A percentile compares a stretch with the other conserved stretches of the same genome.
Conservation (phyloP, 805 yeast genomes). For the Myxozyma mucilagina region DNA sequence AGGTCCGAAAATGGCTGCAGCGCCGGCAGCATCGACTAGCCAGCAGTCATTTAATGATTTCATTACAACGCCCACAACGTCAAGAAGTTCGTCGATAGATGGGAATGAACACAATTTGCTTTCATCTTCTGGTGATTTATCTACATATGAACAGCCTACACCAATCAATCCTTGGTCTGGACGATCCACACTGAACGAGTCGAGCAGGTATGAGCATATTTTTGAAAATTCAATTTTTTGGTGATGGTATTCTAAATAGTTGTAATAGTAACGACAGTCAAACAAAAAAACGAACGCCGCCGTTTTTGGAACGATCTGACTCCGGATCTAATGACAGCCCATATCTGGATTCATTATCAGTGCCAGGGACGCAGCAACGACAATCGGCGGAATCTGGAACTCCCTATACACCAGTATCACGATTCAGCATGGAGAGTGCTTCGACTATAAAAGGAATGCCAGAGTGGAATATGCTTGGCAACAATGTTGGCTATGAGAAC, state of each 20-base stretch:
- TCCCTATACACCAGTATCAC: conserved; percentile 7
- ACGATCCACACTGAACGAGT: background rate
- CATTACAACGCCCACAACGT: conserved; percentile 17
- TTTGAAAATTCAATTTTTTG: background rate
- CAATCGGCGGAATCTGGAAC: background rate
- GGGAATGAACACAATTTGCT: background rate
- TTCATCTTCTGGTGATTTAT: background rate
- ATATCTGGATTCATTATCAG: background rate
- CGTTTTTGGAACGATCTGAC: background rate
- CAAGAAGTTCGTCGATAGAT: conserved; percentile 15
- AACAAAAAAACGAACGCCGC: background rate
- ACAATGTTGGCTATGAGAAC: conserved; percentile 26
- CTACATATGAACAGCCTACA: background rate
- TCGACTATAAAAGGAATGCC: conserved; percentile 14
- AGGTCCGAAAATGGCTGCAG: background rate
- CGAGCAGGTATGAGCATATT: background rate
- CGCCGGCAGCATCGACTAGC: background rate
- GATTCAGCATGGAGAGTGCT: conserved; percentile 21
- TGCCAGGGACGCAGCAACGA: background rate
- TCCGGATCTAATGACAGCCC: background rate
- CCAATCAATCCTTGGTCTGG: conserved; percentile 8
- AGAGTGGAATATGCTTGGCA: conserved; percentile 16
- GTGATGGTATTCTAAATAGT: background rate
- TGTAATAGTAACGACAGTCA: background rate
- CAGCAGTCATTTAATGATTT: background rate